Base-by-base conservation (phyloP, 441 rosid genomes). In the Mallotus japonicus region DNA sequence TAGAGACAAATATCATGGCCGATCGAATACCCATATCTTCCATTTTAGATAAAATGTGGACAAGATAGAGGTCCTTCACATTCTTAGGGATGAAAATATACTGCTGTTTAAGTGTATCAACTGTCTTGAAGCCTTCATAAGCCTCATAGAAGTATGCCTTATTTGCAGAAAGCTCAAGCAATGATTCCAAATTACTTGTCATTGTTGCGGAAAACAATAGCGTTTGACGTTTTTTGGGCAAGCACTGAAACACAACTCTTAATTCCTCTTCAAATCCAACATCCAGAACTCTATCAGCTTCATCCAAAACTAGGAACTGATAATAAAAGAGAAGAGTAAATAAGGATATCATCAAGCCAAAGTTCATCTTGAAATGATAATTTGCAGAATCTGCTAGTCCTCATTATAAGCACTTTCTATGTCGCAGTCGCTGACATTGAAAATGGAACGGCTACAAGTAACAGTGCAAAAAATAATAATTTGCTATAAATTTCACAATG, bases 231-330 rank as follows among this genome's bases (percentile, higher is more conserved):
- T 50, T 83, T 77, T 90, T 86, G 5, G 98, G 99, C 77, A 92
- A 73, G 79, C 92, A 89, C 51, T 85, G 83, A 62, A 95, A 95
- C 11, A 95, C 76, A 0, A 79, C 86, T 40, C 87, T 81, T 71
- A 95, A 65, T 76, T 93, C 99, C 76, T 89, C 98, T 79, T 95
- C 90, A 78, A 95, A 93, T 53, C 99, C 98, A 78, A 84, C 93
- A 82, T 93, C 99, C 85, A 95, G 82, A 69, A 95, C 93, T 85
- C 97, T 85, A 80, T 95, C 98, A 13, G 99, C 98, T 80, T 95
- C 99, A 65, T 95, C 99, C 86, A 95, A 76, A 72, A 95, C 97
- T 62, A 92, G 83, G 82, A 89, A 93, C 99, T 88, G 68, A 70
- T 73, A 78, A 74, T 80, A 64, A 73, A 47, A 49, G 49, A 78